phyloP scores from a whole-genome alignment of 2,329 filamentous ascomycete species.

The Curvularia hawaiiensis region DNA sequence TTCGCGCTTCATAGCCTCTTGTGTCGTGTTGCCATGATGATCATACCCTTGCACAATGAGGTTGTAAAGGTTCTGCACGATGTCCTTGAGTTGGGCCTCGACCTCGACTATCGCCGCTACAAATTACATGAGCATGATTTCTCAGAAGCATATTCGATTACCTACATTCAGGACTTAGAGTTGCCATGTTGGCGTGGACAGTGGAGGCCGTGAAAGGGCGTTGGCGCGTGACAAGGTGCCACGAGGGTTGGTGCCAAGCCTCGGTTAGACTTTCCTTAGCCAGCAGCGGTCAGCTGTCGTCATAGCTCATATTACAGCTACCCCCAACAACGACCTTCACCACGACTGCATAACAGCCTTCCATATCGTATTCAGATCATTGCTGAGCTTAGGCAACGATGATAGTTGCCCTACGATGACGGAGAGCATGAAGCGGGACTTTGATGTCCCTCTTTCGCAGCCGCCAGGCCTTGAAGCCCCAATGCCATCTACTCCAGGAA shows the following conservation, averaged over 20 bases:
- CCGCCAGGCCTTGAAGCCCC: conserved; percentile 28
- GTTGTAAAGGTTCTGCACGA: conserved; percentile 67
- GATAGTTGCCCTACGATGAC: conserved; percentile 31
- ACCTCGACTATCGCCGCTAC: conserved; percentile 28
- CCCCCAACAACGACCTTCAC: conserved; percentile 15
- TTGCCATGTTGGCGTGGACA: conserved; percentile 13
- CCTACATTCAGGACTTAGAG: conserved; percentile 15
- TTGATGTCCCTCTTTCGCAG: conserved; percentile 27
- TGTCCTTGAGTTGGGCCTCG: conserved; percentile 62
- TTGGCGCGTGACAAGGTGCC: conserved; percentile 7
- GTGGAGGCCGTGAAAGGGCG: conserved; percentile 1
- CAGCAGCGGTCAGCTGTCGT: conserved; percentile 22
- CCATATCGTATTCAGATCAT: conserved; percentile 17
- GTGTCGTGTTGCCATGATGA: conserved; percentile 62
- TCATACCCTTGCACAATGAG: conserved; percentile 64
- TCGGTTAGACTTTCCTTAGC: conserved; percentile 22
- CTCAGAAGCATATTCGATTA: not conserved
- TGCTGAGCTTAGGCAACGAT: conserved; percentile 19
- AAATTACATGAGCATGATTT: conserved; percentile 3
- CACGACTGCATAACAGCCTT: conserved; percentile 15
- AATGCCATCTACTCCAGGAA: conserved; percentile 16
- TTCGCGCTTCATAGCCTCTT: conserved; percentile 62
- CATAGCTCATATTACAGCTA: conserved; percentile 15
- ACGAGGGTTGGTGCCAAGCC: conserved; percentile 20
- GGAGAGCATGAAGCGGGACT: conserved; percentile 31